Percentiles rank a stretch among this genome's conserved stretches.
These are phyloP conservation scores for Hymenoscyphus repandus DNA, from an alignment of 2,329 filamentous ascomycete species.

Conservation along the genomic window DNA sequence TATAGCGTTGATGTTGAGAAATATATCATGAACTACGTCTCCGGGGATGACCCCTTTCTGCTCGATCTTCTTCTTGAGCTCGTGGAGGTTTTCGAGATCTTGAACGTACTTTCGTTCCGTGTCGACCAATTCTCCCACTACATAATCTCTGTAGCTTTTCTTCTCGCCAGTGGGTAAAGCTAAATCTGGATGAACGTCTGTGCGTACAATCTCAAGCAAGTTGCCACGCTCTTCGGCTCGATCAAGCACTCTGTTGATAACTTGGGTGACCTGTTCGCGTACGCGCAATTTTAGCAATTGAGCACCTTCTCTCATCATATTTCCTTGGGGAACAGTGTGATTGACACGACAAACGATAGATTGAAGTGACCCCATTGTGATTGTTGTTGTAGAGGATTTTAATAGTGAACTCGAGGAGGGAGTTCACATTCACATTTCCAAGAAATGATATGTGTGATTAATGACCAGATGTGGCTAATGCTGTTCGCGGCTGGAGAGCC, in stretches of 20 bases:
- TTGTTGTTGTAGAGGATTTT: too few relatives aligned
- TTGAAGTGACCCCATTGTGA: too few relatives aligned
- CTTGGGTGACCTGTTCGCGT: constrained; percentile 67
- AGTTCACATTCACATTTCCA: too few relatives aligned
- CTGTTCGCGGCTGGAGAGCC: too few relatives aligned
- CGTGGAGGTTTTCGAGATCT: constrained; percentile 89
- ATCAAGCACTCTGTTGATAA: constrained; percentile 89
- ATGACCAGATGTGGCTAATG: too few relatives aligned
- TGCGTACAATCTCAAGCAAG: constrained; percentile 52
- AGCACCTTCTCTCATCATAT: not conserved
- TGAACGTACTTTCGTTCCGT: constrained; percentile 98
- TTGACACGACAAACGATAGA: too few relatives aligned
- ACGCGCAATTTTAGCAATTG: not conserved
- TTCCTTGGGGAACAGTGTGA: not conserved
- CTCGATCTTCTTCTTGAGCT: constrained; percentile 84
- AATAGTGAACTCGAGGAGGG: too few relatives aligned
- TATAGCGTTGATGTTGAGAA: constrained; percentile 91
- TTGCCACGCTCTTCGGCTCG: constrained; percentile 73
- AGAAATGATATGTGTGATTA: too few relatives aligned
- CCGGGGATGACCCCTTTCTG: constrained; percentile 83
- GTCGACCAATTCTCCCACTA: constrained; percentile 85
- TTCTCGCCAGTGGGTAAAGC: constrained; percentile 47
- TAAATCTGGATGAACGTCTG: constrained; percentile 42
- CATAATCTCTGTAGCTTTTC: constrained; percentile 74
- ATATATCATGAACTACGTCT: constrained; percentile 89